These are phyloP conservation scores for Pittosporum tobira DNA, from an alignment of 129 eudicot species.

Conservation along the genomic window DNA sequence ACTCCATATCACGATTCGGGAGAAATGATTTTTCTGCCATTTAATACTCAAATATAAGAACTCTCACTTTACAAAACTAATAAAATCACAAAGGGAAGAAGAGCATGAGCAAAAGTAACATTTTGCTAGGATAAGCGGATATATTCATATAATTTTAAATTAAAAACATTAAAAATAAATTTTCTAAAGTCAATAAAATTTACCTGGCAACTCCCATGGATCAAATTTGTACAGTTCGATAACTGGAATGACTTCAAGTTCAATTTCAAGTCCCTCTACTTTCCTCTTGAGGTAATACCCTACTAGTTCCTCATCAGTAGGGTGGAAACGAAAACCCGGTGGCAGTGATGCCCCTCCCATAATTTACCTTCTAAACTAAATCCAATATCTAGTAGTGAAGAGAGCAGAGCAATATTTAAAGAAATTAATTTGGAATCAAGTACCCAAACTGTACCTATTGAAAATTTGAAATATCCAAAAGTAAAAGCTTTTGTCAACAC, in stretches of 20 bases:
- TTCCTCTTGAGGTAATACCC: conserved; percentile 73
- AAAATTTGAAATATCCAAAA: conserved; percentile 80
- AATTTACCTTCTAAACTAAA: conserved; percentile 16
- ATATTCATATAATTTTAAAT: no score
- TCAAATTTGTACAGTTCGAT: conserved; percentile 73
- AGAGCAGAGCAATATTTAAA: neutral
- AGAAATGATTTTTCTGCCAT: conserved; percentile 80
- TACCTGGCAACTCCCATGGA: conserved; percentile 96
- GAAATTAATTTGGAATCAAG: conserved; percentile 15
- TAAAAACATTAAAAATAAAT: no score
- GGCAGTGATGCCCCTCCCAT: conserved; percentile 73
- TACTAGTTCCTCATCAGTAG: conserved; percentile 75
- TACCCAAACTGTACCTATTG: conserved; percentile 43
- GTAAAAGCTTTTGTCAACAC: conserved; percentile 62
- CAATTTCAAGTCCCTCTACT: conserved; percentile 59
- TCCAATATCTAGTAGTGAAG: neutral
- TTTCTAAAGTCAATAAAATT: neutral
- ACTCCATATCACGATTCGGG: conserved; percentile 71
- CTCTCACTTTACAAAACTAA: neutral
- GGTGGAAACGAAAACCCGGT: conserved; percentile 88
- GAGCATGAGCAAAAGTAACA: neutral
- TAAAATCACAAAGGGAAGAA: neutral
- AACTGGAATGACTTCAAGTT: conserved; percentile 79
- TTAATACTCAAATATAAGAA: neutral
- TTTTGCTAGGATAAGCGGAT: no score